A percentile compares a stretch with the other conserved stretches of the same genome.
These are phyloP conservation scores for Phialophora expanda DNA, from an alignment of 2,329 filamentous ascomycete species.

Conservation along the genomic window DNA sequence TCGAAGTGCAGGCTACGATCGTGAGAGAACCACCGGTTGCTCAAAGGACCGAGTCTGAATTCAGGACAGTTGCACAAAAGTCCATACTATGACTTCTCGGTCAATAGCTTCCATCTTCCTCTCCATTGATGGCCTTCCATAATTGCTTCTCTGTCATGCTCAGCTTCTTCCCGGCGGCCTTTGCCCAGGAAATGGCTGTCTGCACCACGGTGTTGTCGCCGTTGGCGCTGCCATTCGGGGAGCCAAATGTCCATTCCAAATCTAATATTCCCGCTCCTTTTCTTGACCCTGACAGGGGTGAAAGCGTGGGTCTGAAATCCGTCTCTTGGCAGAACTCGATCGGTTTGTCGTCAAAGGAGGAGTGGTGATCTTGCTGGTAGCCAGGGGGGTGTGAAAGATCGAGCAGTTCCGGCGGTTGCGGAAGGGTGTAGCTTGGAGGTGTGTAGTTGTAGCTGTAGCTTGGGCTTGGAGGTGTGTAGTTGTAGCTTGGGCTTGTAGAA, in stretches of 20 bases:
- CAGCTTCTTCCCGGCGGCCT: slow-evolving; percentile 41
- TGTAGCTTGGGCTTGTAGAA: slow-evolving; percentile 15
- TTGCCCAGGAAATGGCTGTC: slow-evolving; percentile 40
- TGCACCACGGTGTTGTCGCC: slow-evolving; percentile 49
- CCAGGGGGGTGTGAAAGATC: slow-evolving; percentile 43
- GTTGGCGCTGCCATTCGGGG: slow-evolving; percentile 59
- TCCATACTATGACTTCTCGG: no score
- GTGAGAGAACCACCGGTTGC: not conserved
- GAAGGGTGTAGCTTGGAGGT: not conserved
- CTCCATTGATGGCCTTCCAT: slow-evolving; percentile 44
- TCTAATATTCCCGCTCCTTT: slow-evolving; percentile 35
- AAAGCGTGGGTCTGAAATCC: slow-evolving; percentile 24
- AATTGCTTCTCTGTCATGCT: slow-evolving; percentile 59
- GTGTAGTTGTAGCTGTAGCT: slow-evolving; percentile 12
- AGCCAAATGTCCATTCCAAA: slow-evolving; percentile 66
- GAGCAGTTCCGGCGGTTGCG: slow-evolving; percentile 12
- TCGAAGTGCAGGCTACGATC: not conserved
- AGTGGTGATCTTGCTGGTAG: slow-evolving; percentile 42
- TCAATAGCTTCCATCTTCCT: slow-evolving; percentile 21
- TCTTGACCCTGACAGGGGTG: slow-evolving; percentile 25
- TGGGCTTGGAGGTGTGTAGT: slow-evolving; percentile 6
- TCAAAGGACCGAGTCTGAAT: not conserved
- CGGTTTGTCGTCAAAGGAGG: slow-evolving; percentile 36
- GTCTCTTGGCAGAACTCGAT: slow-evolving; percentile 29
- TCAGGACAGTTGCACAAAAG: not conserved